Evolutionary conservation across 192 early-diverging fungal species (phyloP), one percentile per base, ranked within the genome.

Genomic region (Backusella parvicylindrica): DNA sequence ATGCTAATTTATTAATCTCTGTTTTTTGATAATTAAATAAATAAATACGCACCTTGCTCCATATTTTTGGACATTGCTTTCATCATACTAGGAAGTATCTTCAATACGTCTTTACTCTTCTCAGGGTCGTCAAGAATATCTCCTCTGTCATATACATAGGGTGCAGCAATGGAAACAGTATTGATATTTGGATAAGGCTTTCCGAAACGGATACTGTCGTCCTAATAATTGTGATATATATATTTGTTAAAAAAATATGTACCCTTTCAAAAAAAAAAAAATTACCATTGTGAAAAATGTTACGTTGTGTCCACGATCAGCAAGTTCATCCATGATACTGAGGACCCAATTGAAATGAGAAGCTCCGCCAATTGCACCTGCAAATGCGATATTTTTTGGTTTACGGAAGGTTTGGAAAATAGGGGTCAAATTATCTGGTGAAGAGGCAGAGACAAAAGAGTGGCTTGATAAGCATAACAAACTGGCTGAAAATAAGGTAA

Each of bases 271-370:
- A 12, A 33, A 33, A 0, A 18, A 9, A 4, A 64, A 26, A 30
- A 0, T 41, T 69, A 69, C 68, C 28, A 7, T 69, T 28, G 68
- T 26, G 6, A 69, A 38, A 15, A 41, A 70, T 16, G 68, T 26
- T 0, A 23, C 5, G 1, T 43, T 70, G 31, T 70, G 68, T 8
- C 68, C 68, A 15, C 68, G 36, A 18, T 47, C 23, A 70, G n/a
- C 38, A 28, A 70, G n/a, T 41, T 70, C 38, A 70, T 70, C 40
- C 40, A 70, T 37, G 3, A 70, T 70, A 26, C 23, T 18, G 6
- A 70, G 68, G 18, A 70, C 68, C 68, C 68, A 70, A 6, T 15
- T 41, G 16, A 38, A 28, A 70, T 70, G 68, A 18, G 68, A 47
- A 3, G 68, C 30, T 6, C 68, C 68, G 28, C 68, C 68, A 13